Evolutionary conservation across 176 grass and related monocot genomes (phyloP).

Genomic region (Eleusine coracana): DNA sequence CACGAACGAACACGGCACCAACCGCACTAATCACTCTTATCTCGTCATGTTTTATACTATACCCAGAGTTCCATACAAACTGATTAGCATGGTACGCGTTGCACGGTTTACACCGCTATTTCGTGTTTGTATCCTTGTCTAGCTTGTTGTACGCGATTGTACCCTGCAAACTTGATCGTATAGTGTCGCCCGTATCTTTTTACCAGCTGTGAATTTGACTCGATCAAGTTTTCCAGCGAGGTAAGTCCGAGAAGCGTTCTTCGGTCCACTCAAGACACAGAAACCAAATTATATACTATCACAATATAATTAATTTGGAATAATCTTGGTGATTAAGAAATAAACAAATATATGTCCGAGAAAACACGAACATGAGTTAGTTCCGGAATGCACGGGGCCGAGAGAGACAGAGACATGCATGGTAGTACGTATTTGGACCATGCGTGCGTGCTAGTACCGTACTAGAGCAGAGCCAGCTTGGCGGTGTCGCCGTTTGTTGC

Average conservation of each 20-base stretch:
- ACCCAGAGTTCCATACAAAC: not conserved
- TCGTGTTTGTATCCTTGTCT: not conserved
- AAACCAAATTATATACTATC: not conserved
- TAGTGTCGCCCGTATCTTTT: not conserved
- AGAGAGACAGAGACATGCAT: not conserved
- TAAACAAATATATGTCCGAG: slow-evolving; percentile 19
- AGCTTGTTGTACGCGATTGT: not conserved
- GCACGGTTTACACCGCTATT: not conserved
- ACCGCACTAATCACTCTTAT: not conserved
- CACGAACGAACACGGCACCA: not conserved
- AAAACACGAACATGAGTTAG: slow-evolving; percentile 4
- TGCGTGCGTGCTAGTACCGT: not conserved
- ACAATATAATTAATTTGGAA: not conserved
- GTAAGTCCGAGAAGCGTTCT: no score
- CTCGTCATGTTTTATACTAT: not conserved
- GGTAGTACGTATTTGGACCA: slow-evolving; percentile 36
- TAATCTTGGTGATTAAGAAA: not conserved
- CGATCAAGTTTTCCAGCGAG: not conserved
- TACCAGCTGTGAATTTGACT: not conserved
- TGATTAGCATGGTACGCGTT: not conserved
- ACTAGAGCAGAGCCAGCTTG: slow-evolving; percentile 20
- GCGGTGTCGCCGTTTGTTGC: slow-evolving; percentile 19
- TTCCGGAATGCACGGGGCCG: not conserved
- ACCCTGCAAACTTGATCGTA: not conserved
- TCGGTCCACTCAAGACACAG: no score